Evolutionary conservation across 2,329 filamentous ascomycete genomes (phyloP), one percentile per base, ranked within the genome.

Genomic region (Endothia cerciana): DNA sequence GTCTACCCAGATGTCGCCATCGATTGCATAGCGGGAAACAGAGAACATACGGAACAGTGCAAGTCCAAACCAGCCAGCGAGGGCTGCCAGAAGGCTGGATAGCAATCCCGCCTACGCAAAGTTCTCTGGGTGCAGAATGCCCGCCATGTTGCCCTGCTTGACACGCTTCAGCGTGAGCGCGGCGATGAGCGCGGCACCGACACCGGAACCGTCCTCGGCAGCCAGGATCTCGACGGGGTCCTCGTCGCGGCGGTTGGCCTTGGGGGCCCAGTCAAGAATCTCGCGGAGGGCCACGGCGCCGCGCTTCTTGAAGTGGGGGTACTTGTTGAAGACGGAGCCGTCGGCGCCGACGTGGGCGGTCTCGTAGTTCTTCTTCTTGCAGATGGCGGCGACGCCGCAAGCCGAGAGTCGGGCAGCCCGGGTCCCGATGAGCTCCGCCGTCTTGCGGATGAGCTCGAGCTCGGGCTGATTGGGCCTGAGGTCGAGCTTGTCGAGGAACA

Each of bases 321-420:
- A 99, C 79, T 98, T 98, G 85, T 97, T 97, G 83, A 99, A 99
- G 63, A 99, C 94, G 22, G 92, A 97, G 45, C 95, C 95, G 76
- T 99, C 95, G 61, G 95, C 95, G 73, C 95, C 95, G 51, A 99
- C 95, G 78, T 98, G 95, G 82, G 92, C 97, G 45, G 87, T 85
- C 74, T 91, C 81, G 79, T 94, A 94, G 71, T 87, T 86, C 87
- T 97, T 98, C 89, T 98, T 98, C 82, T 90, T 96, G 86, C 91
- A 93, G 75, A 99, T 97, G 66, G 94, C 95, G 15, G 94, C 93
- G 63, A 99, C 92, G 80, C 95, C 95, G 75, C 95, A 98, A 33
- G 94, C 90, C 19, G 94, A 97, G 62, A 99, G 87, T 69, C 95
- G 92, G 57, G 95, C 95, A 38, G 94, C 93, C 69, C 95, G 93